Percentiles rank a stretch among this genome's conserved stretches.
phyloP scores from a whole-genome alignment of 2,329 filamentous ascomycete species.

The Ophiobolus disseminans region DNA sequence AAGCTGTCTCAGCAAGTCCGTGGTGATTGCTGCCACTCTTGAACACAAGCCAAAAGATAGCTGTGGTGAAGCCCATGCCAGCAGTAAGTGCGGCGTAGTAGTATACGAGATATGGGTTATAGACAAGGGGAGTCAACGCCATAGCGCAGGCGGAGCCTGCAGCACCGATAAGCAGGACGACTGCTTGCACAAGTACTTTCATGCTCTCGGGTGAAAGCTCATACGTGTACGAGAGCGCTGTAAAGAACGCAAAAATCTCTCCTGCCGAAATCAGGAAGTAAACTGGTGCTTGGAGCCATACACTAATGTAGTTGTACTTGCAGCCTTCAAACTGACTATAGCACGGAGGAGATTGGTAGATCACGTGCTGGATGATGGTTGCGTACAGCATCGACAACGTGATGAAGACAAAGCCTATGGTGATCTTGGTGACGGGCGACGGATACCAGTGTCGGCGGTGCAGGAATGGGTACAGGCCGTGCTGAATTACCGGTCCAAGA shows the following conservation, averaged over 20 bases:
- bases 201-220: conserved; percentile 53
- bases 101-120: conserved; percentile 37
- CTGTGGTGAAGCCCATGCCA: conserved; percentile 31
- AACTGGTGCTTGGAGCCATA: conserved; percentile 52
- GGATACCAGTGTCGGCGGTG: conserved; percentile 35
- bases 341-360: conserved; percentile 41
- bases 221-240: conserved; percentile 54
- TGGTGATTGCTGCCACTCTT: no score
- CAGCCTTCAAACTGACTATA: conserved; percentile 48
- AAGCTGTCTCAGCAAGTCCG: no score
- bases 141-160: conserved; percentile 42
- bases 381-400: conserved; percentile 41
- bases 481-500: conserved; percentile 40
- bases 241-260: conserved; percentile 54
- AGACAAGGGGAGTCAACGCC: conserved; percentile 39
- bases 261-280: conserved; percentile 51
- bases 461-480: conserved; percentile 38
- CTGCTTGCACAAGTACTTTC: conserved; percentile 48
- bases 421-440: conserved; percentile 38
- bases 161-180: conserved; percentile 42
- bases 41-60: conserved; percentile 35
- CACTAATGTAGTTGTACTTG: conserved; percentile 41
- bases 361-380: conserved; percentile 37
- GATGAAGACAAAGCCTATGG: conserved; percentile 42
- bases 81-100: conserved; percentile 35